Conservation (phyloP, 495 filamentous ascomycete genomes). For the Podospora appendiculata region DNA sequence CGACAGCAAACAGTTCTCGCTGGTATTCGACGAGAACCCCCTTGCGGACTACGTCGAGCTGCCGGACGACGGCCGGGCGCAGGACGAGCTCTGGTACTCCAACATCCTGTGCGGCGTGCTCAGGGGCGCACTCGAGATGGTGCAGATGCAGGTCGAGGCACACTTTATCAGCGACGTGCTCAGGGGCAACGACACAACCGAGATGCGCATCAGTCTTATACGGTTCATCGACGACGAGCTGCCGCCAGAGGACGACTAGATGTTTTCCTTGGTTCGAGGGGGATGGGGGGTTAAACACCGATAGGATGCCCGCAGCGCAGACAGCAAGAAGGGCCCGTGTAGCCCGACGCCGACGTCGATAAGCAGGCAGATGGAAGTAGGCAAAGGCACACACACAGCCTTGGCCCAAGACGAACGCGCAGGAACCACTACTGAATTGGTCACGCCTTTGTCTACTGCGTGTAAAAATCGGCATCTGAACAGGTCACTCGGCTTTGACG, state of each 20-base stretch:
- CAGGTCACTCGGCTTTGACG: no score
- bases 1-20: constrained; percentile 92
- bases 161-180: constrained; percentile 95
- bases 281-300: no score
- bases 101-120: constrained; percentile 94
- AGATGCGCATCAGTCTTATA: constrained; percentile 90
- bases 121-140: constrained; percentile 91
- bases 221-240: constrained; percentile 97
- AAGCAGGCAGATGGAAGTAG: no score
- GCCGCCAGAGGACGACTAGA: constrained; percentile 86
- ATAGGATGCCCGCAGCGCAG: no score
- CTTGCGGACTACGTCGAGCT: constrained; percentile 95
- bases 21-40: constrained; percentile 95
- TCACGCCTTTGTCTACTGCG: no score
- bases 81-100: constrained; percentile 97
- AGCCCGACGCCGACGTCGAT: no score
- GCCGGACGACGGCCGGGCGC: constrained; percentile 89
- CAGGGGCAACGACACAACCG: constrained; percentile 88
- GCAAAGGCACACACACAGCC: no score
- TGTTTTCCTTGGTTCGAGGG: no score
- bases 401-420: no score
- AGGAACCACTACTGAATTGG: no score
- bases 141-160: constrained; percentile 98
- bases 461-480: no score
- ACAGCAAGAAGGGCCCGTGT: no score